These are phyloP conservation scores for Biscogniauxia marginata DNA, from an alignment of 2,329 filamentous ascomycete genomes.

Conservation along the genomic window DNA sequence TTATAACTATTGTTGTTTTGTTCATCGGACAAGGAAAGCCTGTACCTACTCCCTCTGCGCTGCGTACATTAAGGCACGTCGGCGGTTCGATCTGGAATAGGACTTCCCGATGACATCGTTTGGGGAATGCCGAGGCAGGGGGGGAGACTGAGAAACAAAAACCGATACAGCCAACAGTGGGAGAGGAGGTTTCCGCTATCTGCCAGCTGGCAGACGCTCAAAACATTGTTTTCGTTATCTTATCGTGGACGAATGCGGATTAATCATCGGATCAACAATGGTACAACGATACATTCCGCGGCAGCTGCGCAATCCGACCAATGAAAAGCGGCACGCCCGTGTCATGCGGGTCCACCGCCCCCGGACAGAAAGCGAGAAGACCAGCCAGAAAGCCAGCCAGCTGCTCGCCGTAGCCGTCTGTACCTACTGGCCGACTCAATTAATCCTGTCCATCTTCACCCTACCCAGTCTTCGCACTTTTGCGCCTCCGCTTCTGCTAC, in stretches of 20 bases:
- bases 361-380: slow-evolving; percentile 16
- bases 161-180: background rate
- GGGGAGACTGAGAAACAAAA: background rate
- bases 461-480: slow-evolving; percentile 19
- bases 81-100: background rate
- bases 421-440: slow-evolving; percentile 12
- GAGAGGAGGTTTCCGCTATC: background rate
- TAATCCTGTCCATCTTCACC: slow-evolving; percentile 16
- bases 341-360: slow-evolving; percentile 12
- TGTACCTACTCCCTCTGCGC: too few relatives aligned
- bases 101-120: slow-evolving; percentile 1
- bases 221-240: slow-evolving; percentile 22
- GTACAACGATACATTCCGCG: background rate
- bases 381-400: background rate
- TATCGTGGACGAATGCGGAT: slow-evolving; percentile 17
- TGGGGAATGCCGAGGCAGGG: slow-evolving; percentile 14
- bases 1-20: too few relatives aligned
- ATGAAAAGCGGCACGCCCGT: slow-evolving; percentile 7
- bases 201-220: background rate
- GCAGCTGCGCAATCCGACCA: slow-evolving; percentile 9
- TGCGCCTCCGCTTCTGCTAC: slow-evolving; percentile 27
- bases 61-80: too few relatives aligned
- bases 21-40: too few relatives aligned
- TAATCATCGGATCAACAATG: slow-evolving; percentile 19
- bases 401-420: slow-evolving; percentile 9